Evolutionary conservation across 805 yeast genomes (phyloP).

Genomic region (Priceomyces castillae): DNA sequence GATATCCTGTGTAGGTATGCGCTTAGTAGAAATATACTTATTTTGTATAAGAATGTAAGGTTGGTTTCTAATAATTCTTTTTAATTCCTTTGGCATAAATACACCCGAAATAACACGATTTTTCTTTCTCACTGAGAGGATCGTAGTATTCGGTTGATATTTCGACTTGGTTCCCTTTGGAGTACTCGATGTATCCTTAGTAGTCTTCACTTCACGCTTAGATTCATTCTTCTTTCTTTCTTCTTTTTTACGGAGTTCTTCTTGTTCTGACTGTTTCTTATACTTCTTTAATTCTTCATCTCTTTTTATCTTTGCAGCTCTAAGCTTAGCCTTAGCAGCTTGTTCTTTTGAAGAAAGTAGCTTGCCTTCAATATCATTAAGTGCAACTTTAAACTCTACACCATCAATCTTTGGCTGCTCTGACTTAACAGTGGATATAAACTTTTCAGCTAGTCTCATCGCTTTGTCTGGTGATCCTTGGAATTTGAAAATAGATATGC

Average conservation of each 20-base stretch:
- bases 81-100: slow-evolving; percentile 49
- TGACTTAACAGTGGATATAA: slow-evolving; percentile 24
- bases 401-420: slow-evolving; percentile 49
- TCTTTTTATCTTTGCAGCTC: slow-evolving; percentile 21
- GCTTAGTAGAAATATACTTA: slow-evolving; percentile 46
- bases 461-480: slow-evolving; percentile 53
- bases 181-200: slow-evolving; percentile 4
- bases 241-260: slow-evolving; percentile 13
- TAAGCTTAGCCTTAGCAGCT: slow-evolving; percentile 28
- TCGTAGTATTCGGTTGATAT: slow-evolving; percentile 33
- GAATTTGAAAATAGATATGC: slow-evolving; percentile 62
- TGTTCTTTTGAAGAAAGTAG: slow-evolving; percentile 37
- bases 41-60: slow-evolving; percentile 58
- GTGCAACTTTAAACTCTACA: slow-evolving; percentile 47
- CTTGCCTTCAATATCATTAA: slow-evolving; percentile 46
- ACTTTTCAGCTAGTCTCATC: slow-evolving; percentile 31
- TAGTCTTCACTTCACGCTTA: slow-evolving; percentile 11
- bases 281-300: slow-evolving; percentile 36
- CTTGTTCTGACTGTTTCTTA: slow-evolving; percentile 13
- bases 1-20: slow-evolving; percentile 53
- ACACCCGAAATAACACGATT: slow-evolving; percentile 32
- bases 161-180: slow-evolving; percentile 1
- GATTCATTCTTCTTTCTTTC: slow-evolving; percentile 13
- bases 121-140: slow-evolving; percentile 29
- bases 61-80: slow-evolving; percentile 49